A percentile compares a stretch with the other conserved stretches of the same genome.
phyloP scores from a whole-genome alignment of 176 grass and related monocot species.

The Chloris gayana region DNA sequence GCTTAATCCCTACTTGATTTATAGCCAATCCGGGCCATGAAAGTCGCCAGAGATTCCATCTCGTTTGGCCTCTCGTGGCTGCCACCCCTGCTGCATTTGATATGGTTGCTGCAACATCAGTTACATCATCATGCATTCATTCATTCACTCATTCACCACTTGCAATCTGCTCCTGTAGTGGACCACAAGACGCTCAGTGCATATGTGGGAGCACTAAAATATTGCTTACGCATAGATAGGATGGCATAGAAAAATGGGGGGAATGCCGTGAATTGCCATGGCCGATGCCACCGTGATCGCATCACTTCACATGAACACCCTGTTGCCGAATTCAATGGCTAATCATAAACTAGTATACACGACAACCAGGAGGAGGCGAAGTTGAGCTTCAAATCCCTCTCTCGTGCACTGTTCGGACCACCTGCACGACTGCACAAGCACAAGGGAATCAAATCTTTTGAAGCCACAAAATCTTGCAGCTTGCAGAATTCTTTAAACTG shows the following conservation, averaged over 20 bases:
- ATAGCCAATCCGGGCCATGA: constrained; percentile 34
- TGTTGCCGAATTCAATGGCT: constrained; percentile 33
- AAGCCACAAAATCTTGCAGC: constrained; percentile 1
- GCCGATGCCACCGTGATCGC: constrained; percentile 30
- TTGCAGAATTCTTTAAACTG: background rate
- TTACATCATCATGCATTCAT: background rate
- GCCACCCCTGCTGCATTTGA: constrained; percentile 26
- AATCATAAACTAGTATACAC: constrained; percentile 1
- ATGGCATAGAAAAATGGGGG: background rate
- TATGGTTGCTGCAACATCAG: constrained; percentile 18
- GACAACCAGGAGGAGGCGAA: background rate
- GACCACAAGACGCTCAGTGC: constrained; percentile 31
- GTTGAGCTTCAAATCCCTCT: constrained; percentile 27
- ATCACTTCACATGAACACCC: constrained; percentile 39
- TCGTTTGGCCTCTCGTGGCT: constrained; percentile 46
- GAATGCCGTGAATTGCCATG: background rate
- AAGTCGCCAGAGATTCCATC: constrained; percentile 58
- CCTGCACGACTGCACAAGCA: constrained; percentile 10
- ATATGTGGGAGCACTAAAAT: background rate
- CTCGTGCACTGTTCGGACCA: background rate
- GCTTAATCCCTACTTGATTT: constrained; percentile 35
- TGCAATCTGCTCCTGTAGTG: background rate
- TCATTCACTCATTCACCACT: too few species aligned
- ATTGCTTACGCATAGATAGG: background rate
- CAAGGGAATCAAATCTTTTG: constrained; percentile 48